Conservation (phyloP, 2,329 filamentous ascomycete genomes). For the Claviceps arundinis region DNA sequence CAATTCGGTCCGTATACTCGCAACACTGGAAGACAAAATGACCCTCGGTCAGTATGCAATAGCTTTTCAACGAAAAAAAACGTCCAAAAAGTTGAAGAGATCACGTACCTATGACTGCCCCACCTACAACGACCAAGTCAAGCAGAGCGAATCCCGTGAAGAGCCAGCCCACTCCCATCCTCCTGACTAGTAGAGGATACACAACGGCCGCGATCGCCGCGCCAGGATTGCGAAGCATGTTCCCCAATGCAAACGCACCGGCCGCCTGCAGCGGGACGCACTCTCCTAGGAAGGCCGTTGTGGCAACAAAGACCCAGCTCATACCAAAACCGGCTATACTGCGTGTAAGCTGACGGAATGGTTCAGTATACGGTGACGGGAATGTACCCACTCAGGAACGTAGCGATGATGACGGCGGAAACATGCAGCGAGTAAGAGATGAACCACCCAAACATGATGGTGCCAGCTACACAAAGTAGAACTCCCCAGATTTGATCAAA, state of each 20-base stretch:
- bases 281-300: slow-evolving; percentile 27
- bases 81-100: background rate
- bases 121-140: slow-evolving; percentile 14
- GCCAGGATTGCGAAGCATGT: slow-evolving; percentile 25
- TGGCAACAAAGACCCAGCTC: slow-evolving; percentile 28
- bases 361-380: background rate
- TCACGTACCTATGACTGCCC: slow-evolving; percentile 10
- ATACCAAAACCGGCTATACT: slow-evolving; percentile 20
- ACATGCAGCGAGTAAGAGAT: slow-evolving; percentile 16
- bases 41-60: no score
- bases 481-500: slow-evolving; percentile 26
- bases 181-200: slow-evolving; percentile 18
- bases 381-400: slow-evolving; percentile 15
- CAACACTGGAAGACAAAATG: background rate
- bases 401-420: slow-evolving; percentile 15
- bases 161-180: slow-evolving; percentile 25
- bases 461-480: slow-evolving; percentile 22
- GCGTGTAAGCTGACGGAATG: slow-evolving; percentile 1
- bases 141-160: slow-evolving; percentile 25
- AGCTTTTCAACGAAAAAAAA: background rate
- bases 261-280: slow-evolving; percentile 25
- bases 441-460: slow-evolving; percentile 29
- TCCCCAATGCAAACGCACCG: slow-evolving; percentile 25
- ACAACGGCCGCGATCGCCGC: slow-evolving; percentile 25
- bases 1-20: background rate